Evolutionary conservation across 192 early-diverging fungal genomes (phyloP), one percentile per base, ranked within the genome.

Genomic region (Backusella luteola): DNA sequence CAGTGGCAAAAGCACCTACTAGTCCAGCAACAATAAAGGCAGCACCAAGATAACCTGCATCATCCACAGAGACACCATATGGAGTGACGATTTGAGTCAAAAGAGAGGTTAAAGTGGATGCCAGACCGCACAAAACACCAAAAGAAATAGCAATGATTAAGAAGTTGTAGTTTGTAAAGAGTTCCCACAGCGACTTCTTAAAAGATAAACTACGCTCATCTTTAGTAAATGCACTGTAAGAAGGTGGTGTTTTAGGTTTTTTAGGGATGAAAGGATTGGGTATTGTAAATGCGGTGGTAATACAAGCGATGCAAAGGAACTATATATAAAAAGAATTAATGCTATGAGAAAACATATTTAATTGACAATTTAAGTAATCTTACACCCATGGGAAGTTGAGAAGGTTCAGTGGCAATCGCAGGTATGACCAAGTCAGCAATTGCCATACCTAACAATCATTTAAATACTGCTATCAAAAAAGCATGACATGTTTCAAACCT

Each of bases 1-100:
- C 84, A 21, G 86, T 77, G 39, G 83, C 67, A 17, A 83, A 79
- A 17, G 90, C 87, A 21, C 87, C 84, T 6, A 92, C 79, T 12
- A 92, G 63, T 67, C 90, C 90, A 69, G 83, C 85, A 21, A 86
- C 80, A 73, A 92, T 82, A 74, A 85, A 86, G n/a, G 84, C 83
- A 0, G 84, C 85, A 23, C 87, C 90, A 67, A 90, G 79, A 46
- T 83, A 87, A n/a, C 90, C 90, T 14, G 83, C 83, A 11, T 87
- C 85, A 21, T 83, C 80, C 6, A 82, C 69, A 7, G 52, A 49
- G 67, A 86, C 83, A 19, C 82, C 85, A 73, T 82, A 88, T 3
- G 87, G 87, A 0, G 67, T 70, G 1, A 84, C 77, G 56, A 88
- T 86, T 75, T 84, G 79, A 21, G 79, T 78, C 72, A 88, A 73